phyloP scores from a whole-genome alignment of 441 rosid genomes.

The Pelargonium cotyledonis region DNA sequence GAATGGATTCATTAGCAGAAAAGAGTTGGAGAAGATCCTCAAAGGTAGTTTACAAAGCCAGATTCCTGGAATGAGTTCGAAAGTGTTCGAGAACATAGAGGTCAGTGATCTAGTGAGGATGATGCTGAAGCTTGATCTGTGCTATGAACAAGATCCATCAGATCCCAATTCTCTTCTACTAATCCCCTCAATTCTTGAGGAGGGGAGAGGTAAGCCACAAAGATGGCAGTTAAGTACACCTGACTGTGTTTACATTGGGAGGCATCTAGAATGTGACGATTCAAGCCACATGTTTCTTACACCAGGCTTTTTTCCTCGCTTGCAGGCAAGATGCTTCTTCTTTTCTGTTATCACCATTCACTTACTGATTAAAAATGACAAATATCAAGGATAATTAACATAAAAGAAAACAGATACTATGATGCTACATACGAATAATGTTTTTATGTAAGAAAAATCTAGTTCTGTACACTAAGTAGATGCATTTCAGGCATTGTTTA shows the following conservation, averaged over 20 bases:
- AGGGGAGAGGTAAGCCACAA: slow-evolving; percentile 81
- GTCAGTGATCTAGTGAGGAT: slow-evolving; percentile 54
- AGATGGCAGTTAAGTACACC: slow-evolving; percentile 59
- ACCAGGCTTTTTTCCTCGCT: slow-evolving; percentile 83
- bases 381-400: background rate
- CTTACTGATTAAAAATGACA: background rate
- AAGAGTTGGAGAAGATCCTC: slow-evolving; percentile 70
- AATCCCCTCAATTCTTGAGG: slow-evolving; percentile 84
- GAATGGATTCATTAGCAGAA: slow-evolving; percentile 60
- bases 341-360: background rate
- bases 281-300: slow-evolving; percentile 86
- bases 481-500: too few relatives aligned
- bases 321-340: slow-evolving; percentile 48
- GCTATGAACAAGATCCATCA: slow-evolving; percentile 73
- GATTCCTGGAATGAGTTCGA: slow-evolving; percentile 83
- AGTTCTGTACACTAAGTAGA: background rate
- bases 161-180: slow-evolving; percentile 59
- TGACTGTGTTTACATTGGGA: slow-evolving; percentile 59
- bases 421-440: background rate
- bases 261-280: slow-evolving; percentile 90
- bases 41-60: slow-evolving; percentile 68
- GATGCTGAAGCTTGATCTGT: slow-evolving; percentile 86
- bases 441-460: background rate
- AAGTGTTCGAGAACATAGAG: slow-evolving; percentile 71
- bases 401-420: background rate